Evolutionary conservation across 2,329 filamentous ascomycete genomes (phyloP), one percentile per base, ranked within the genome.

Genomic region (Trichoderma sp.): DNA sequence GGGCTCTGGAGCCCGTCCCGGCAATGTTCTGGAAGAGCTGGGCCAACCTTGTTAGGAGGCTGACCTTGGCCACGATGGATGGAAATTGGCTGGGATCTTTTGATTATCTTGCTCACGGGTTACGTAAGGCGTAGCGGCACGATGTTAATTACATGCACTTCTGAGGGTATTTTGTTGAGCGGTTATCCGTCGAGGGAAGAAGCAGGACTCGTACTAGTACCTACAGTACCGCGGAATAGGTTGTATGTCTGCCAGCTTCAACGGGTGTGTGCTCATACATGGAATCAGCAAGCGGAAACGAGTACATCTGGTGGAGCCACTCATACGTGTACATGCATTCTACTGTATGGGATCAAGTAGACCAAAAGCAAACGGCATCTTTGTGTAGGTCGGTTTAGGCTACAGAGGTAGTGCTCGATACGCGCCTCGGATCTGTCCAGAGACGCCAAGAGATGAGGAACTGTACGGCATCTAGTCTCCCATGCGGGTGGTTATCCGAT

Each of bases 1-100:
- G n/a, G 14, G 31, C 29, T 64, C 33, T 21, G n/a, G 21, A 14
- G 33, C 65, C 53, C 21, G 33, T 62, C 27, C 24, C 24, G 31
- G 69, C 38, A 64, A 64, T 53, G 38, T 64, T 72, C 59, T 64
- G 59, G 56, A 64, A 72, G 69, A 27, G 18, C 59, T 45, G 24
- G 53, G 67, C 21, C 35, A 45, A 38, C 27, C 59, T 53, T 29
- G 38, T 50, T 50, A 72, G 69, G 69, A 72, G 69, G 69, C 69
- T 72, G 59, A 72, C 69, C 35, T 65, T 66, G 35, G 33, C 4
- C 29, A 2, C 27, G 66, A 14, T 29, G 27, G 69, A 53, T 45
- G 41, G 41, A 45, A 64, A 64, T 72, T 72, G 68, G 56, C 29
- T 45, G 53, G 35, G 56, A 24, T 18, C 53, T 8, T 45, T 60